phyloP scores from a whole-genome alignment of 164 flowering plant species.

The Magnolia changhungtana region DNA sequence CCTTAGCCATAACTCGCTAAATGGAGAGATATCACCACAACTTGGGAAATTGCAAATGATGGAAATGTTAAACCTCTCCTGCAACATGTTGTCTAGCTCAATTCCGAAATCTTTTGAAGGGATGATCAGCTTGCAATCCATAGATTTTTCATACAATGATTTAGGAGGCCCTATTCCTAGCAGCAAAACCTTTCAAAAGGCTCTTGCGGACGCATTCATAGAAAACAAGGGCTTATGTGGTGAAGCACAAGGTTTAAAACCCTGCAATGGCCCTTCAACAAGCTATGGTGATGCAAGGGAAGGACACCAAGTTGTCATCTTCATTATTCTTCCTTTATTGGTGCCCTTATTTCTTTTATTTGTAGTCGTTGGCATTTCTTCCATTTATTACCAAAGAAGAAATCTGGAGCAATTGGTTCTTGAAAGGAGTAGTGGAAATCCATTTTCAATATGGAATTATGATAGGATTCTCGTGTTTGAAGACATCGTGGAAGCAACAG shows the following conservation, averaged over 20 bases:
- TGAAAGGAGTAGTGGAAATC: not conserved
- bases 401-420: not conserved
- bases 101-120: constrained; percentile 30
- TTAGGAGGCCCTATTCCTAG: too few relatives aligned
- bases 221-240: constrained; percentile 43
- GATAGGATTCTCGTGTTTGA: too few relatives aligned
- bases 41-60: constrained; percentile 33
- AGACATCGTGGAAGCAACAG: too few relatives aligned
- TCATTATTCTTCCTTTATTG: not conserved
- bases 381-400: not conserved
- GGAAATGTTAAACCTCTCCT: constrained; percentile 25
- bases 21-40: constrained; percentile 39
- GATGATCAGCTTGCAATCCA: constrained; percentile 24
- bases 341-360: not conserved
- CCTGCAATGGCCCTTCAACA: not conserved
- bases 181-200: not conserved
- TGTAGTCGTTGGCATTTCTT: not conserved
- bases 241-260: constrained; percentile 25
- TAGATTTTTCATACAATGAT: constrained; percentile 31
- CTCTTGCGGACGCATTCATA: not conserved
- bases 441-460: too few relatives aligned
- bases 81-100: constrained; percentile 31
- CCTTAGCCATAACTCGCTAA: constrained; percentile 36
- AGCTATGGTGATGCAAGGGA: not conserved
- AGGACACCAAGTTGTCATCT: not conserved